These are phyloP conservation scores for Jacaranda copaia DNA, from an alignment of 257 asterid genomes.

Conservation along the genomic window DNA sequence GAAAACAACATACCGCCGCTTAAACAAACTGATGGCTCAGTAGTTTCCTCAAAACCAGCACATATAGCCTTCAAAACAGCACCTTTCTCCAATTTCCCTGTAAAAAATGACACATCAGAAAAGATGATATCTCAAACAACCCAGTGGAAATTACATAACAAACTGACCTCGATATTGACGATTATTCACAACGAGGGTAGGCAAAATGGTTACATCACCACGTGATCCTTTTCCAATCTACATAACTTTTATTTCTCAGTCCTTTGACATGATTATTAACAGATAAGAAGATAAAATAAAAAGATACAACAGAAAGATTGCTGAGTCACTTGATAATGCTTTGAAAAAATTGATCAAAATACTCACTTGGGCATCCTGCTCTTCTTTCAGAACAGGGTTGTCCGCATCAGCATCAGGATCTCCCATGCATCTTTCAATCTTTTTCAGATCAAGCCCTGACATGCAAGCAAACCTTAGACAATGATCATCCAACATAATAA, in stretches of 20 bases:
- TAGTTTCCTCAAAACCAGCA: constrained; percentile 88
- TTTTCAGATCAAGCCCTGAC: constrained; percentile 54
- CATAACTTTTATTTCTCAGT: constrained; percentile 37
- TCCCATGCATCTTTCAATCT: constrained; percentile 58
- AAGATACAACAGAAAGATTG: not conserved
- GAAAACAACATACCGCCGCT: constrained; percentile 52
- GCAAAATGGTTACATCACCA: constrained; percentile 93
- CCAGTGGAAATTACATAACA: constrained; percentile 7
- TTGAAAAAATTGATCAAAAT: not conserved
- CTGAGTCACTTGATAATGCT: not conserved
- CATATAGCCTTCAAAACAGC: constrained; percentile 83
- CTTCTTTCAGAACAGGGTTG: constrained; percentile 59
- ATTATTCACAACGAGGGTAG: constrained; percentile 89
- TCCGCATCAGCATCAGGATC: constrained; percentile 57
- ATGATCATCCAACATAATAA: not conserved
- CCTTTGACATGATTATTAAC: constrained; percentile 22
- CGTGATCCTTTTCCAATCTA: constrained; percentile 94
- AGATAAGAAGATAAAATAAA: constrained; percentile 5
- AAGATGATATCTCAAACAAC: constrained; percentile 9
- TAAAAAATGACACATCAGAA: constrained; percentile 20
- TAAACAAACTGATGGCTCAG: constrained; percentile 81
- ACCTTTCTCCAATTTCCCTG: constrained; percentile 87
- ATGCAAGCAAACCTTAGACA: constrained; percentile 24
- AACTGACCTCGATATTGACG: constrained; percentile 88
- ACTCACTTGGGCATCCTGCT: constrained; percentile 67